Base-by-base conservation (phyloP, 169 alveolate species). In the Eimeria acervulina region DNA sequence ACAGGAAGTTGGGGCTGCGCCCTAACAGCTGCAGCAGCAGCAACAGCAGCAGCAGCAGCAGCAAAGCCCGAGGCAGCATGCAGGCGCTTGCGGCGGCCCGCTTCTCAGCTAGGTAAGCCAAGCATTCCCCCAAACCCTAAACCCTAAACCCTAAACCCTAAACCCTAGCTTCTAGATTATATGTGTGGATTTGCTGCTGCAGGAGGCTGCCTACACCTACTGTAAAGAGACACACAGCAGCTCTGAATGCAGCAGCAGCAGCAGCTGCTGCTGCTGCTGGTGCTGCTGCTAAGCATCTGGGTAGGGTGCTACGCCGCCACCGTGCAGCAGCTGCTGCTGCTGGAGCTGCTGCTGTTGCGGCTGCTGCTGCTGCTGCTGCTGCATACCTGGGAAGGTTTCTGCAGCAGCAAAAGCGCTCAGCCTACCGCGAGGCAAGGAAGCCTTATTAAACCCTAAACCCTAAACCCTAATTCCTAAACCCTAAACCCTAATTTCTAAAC, bases 321-420 rank as follows among this genome's bases (percentile, higher is more conserved):
- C 26, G 21, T 26, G 42, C 81, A n/a, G 42, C 42, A n/a, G 81
- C 81, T 26, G 81, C 81, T 26, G 81, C 81, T 28, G 42, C 81
- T 15, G 81, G 51, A 6, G 81, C 81, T 8, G 81, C 81, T n/a
- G 81, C 81, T 6, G 81, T 70, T 70, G 81, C 81, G 19, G 44
- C 81, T 70, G 81, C 81, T 70, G 44, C 81, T 70, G 81, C 81
- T 33, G 81, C 81, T 70, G 81, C 81, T 70, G 81, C 81, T 2
- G 81, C 81, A n/a, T 70, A 26, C 4, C 51, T 70, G 8, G 10
- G 21, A 8, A 38, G n/a, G 26, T 70, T 42, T 19, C 26, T 70
- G 51, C 19, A 70, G 81, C 0, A 36, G 51, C 81, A 70, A 36
- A 70, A 38, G 15, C 81, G 42, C n/a, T 28, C 81, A 26, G 81